Percentiles rank a stretch among this genome's conserved stretches.
Conservation (phyloP, 805 yeast species). For the Zygosaccharomyces bisporus region DNA sequence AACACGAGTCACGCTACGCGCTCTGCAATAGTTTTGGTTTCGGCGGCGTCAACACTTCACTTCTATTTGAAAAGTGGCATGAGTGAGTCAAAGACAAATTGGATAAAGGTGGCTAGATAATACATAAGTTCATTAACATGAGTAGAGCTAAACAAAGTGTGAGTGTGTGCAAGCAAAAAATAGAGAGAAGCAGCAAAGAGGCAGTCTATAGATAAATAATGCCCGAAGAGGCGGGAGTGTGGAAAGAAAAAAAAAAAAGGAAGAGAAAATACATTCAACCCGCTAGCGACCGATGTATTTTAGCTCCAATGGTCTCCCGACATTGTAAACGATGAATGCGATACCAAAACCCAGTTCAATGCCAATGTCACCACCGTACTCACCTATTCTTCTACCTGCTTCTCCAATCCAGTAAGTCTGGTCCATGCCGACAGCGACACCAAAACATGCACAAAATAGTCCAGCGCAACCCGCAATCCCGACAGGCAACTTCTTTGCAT, state of each 20-base stretch:
- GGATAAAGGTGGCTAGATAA: background rate
- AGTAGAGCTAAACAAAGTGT: background rate
- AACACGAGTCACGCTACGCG: conserved; percentile 50
- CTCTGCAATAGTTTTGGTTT: conserved; percentile 92
- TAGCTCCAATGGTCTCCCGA: conserved; percentile 60
- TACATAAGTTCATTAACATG: background rate
- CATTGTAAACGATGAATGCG: conserved; percentile 57
- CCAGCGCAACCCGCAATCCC: conserved; percentile 78
- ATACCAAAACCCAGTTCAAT: conserved; percentile 71
- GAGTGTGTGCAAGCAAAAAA: too few species aligned
- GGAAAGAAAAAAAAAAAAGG: background rate
- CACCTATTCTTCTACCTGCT: conserved; percentile 58
- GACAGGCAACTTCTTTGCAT: conserved; percentile 57
- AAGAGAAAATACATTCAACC: background rate
- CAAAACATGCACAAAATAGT: conserved; percentile 78
- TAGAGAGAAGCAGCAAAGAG: background rate
- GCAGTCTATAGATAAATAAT: background rate
- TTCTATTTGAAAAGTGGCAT: conserved; percentile 46
- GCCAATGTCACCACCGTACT: conserved; percentile 79
- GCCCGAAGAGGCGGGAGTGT: too few species aligned
- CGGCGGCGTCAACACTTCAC: conserved; percentile 90
- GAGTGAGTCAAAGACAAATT: conserved; percentile 3
- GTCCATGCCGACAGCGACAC: conserved; percentile 82
- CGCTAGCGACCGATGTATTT: conserved; percentile 49
- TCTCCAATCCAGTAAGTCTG: conserved; percentile 83